Evolutionary conservation across 177 flowering plant species (phyloP).

Genomic region (Telopea speciosissima): DNA sequence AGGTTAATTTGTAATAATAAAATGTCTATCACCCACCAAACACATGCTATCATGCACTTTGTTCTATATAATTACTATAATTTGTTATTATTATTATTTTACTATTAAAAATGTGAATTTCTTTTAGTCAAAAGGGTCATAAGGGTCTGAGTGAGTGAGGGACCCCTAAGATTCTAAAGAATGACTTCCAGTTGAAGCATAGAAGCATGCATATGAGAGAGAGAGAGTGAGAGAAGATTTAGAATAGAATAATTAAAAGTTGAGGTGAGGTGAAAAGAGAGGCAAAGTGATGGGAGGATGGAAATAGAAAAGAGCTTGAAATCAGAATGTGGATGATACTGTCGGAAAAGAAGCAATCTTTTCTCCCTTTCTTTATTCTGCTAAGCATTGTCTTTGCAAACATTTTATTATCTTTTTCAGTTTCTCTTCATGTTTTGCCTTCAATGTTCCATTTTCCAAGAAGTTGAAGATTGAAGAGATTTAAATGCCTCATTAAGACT

Average conservation of each 20-base stretch:
- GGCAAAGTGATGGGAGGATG: constrained; percentile 1
- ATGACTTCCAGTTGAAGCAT: neutral
- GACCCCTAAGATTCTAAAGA: neutral
- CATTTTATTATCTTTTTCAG: neutral
- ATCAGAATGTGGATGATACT: constrained; percentile 1
- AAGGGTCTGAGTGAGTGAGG: neutral
- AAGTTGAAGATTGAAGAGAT: neutral
- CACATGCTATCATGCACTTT: neutral
- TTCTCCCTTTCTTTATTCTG: neutral
- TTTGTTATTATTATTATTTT: too few relatives aligned
- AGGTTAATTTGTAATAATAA: too few relatives aligned
- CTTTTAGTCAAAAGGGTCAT: neutral
- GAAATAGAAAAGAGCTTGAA: neutral
- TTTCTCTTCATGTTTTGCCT: neutral
- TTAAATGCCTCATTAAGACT: neutral
- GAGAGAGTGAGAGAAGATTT: neutral
- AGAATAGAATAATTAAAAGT: neutral
- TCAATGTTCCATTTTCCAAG: neutral
- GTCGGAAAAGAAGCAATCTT: constrained; percentile 7
- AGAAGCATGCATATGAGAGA: neutral
- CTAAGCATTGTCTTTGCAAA: neutral
- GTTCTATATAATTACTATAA: too few relatives aligned
- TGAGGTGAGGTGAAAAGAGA: neutral
- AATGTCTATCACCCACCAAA: neutral
- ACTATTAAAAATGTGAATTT: too few relatives aligned